These are phyloP conservation scores for Pichia terricola DNA, from an alignment of 1,139 yeast genomes.

Conservation along the genomic window DNA sequence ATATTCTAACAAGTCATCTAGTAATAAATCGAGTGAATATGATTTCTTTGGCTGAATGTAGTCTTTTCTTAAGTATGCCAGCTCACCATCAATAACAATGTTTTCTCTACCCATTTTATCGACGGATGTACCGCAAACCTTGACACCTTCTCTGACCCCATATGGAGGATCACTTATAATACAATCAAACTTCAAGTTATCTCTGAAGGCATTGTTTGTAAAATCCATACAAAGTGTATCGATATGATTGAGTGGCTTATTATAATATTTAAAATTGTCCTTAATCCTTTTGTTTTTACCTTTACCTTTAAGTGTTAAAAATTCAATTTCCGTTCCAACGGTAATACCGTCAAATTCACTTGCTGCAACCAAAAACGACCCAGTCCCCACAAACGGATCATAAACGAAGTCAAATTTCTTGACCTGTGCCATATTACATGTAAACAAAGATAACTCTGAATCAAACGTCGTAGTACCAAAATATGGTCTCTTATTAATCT, in stretches of 20 bases:
- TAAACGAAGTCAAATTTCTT: constrained; percentile 57
- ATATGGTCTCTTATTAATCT: constrained; percentile 71
- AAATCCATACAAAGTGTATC: constrained; percentile 91
- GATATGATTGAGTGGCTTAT: constrained; percentile 45
- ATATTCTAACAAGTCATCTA: constrained; percentile 69
- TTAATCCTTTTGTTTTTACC: constrained; percentile 26
- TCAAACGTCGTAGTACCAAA: constrained; percentile 97
- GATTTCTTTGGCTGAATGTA: constrained; percentile 92
- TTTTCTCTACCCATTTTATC: constrained; percentile 59
- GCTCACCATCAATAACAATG: constrained; percentile 63
- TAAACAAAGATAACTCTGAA: constrained; percentile 72
- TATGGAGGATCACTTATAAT: constrained; percentile 97
- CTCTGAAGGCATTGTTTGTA: constrained; percentile 76
- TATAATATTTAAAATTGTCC: constrained; percentile 62
- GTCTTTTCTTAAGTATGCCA: constrained; percentile 69
- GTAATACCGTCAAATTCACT: constrained; percentile 77
- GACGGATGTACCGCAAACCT: constrained; percentile 69
- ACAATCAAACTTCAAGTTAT: constrained; percentile 55
- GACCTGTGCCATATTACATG: constrained; percentile 80
- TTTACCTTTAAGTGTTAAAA: constrained; percentile 74
- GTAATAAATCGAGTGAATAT: constrained; percentile 63
- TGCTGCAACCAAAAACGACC: constrained; percentile 85
- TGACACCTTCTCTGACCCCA: constrained; percentile 92
- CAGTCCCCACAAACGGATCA: constrained; percentile 97
- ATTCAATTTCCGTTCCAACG: constrained; percentile 87